Evolutionary conservation across 1,139 yeast species (phyloP).

Genomic region (Saccharomyces pastorianus): DNA sequence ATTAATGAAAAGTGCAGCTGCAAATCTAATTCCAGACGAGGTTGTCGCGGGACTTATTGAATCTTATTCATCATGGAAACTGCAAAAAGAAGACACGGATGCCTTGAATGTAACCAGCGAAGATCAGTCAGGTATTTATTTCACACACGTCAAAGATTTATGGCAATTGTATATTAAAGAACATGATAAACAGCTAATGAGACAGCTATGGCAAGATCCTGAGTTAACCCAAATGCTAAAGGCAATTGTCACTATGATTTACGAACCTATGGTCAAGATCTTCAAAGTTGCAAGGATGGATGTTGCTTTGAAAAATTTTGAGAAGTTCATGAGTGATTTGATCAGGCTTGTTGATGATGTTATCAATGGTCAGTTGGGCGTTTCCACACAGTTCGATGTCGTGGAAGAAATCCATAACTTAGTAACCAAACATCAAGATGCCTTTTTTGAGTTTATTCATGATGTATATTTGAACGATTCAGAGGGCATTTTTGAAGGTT

Average conservation of each 20-base stretch:
- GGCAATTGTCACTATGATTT: constrained; percentile 66
- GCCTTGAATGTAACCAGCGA: constrained; percentile 13
- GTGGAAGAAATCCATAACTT: constrained; percentile 60
- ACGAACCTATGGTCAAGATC: constrained; percentile 72
- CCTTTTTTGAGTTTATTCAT: constrained; percentile 67
- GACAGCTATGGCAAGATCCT: constrained; percentile 78
- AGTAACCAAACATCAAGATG: constrained; percentile 60
- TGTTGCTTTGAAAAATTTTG: constrained; percentile 64
- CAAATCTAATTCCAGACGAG: constrained; percentile 15
- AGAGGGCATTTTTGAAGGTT: constrained; percentile 58
- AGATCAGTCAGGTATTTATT: constrained; percentile 28
- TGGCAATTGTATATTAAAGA: constrained; percentile 59
- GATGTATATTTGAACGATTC: constrained; percentile 68
- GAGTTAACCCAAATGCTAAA: constrained; percentile 63
- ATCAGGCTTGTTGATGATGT: constrained; percentile 42
- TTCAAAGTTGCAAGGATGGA: constrained; percentile 74
- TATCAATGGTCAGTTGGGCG: constrained; percentile 35
- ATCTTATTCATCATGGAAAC: constrained; percentile 35
- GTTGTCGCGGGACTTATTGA: constrained; percentile 25
- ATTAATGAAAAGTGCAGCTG: constrained; percentile 22
- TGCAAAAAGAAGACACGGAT: constrained; percentile 13
- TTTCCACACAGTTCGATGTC: constrained; percentile 39
- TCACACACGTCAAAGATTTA: constrained; percentile 49
- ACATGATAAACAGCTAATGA: constrained; percentile 66
- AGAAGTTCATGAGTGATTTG: constrained; percentile 65